Evolutionary conservation across 257 asterid genomes (phyloP).

Genomic region (Datura wrightii): DNA sequence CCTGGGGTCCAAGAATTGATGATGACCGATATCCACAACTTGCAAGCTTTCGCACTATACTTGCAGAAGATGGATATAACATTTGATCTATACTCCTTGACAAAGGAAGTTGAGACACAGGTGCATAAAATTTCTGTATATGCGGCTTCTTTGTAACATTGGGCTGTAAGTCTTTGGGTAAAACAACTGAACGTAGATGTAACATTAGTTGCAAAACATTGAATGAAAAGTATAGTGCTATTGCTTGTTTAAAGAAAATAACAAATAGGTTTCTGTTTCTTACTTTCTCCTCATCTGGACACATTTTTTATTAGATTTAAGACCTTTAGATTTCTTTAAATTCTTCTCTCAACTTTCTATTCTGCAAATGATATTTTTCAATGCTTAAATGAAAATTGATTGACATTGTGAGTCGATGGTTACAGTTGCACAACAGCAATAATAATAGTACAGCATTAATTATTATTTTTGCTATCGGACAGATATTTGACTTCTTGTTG

Average conservation of each 20-base stretch:
- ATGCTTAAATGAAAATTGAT: not conserved
- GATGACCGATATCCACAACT: constrained; percentile 96
- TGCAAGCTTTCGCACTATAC: constrained; percentile 89
- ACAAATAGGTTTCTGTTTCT: not conserved
- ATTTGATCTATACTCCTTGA: constrained; percentile 86
- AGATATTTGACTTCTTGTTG: not conserved
- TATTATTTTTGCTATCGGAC: not conserved
- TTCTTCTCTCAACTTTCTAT: not conserved
- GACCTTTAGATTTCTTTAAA: not conserved
- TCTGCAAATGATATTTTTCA: not conserved
- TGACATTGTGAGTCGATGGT: not conserved
- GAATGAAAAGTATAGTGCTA: not conserved
- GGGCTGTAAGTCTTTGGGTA: not conserved
- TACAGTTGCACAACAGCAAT: not conserved
- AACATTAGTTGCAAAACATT: not conserved
- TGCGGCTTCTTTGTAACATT: not conserved
- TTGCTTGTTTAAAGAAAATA: not conserved
- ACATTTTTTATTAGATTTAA: not conserved
- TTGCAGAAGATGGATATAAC: constrained; percentile 95
- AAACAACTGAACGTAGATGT: not conserved
- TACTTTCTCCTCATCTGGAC: not conserved
- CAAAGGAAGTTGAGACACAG: constrained; percentile 99
- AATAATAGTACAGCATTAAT: not conserved
- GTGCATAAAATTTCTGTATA: constrained; percentile 40
- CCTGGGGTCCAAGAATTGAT: constrained; percentile 90